phyloP scores from a whole-genome alignment of 495 filamentous ascomycete genomes.

The Rostrohypoxylon terebratum region DNA sequence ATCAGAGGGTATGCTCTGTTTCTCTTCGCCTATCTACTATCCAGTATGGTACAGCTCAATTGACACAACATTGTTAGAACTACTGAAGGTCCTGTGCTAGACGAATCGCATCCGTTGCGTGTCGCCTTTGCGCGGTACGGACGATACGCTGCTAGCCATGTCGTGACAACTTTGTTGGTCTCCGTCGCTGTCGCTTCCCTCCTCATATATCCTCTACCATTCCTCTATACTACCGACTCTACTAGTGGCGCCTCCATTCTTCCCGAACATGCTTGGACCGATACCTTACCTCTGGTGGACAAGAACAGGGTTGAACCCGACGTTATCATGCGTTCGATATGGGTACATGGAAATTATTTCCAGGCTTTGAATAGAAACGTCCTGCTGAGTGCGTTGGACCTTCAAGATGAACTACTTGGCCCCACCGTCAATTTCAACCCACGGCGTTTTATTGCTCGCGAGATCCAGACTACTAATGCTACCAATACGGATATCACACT shows the following conservation, averaged over 20 bases:
- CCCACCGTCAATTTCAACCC: slow-evolving; percentile 64
- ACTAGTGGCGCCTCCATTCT: slow-evolving; percentile 69
- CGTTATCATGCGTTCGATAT: slow-evolving; percentile 68
- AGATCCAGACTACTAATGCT: slow-evolving; percentile 37
- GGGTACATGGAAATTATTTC: slow-evolving; percentile 75
- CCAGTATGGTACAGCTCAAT: slow-evolving; percentile 24
- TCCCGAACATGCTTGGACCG: slow-evolving; percentile 82
- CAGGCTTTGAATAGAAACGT: slow-evolving; percentile 71
- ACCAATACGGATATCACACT: slow-evolving; percentile 50
- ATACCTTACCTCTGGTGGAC: slow-evolving; percentile 68
- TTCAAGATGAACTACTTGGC: slow-evolving; percentile 71
- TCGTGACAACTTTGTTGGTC: slow-evolving; percentile 71
- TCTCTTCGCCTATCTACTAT: slow-evolving; percentile 1
- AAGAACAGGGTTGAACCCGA: slow-evolving; percentile 56
- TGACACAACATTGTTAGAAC: slow-evolving; percentile 59
- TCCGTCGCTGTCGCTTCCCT: slow-evolving; percentile 71
- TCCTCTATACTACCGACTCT: slow-evolving; percentile 73
- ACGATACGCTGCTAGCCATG: slow-evolving; percentile 71
- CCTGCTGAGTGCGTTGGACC: slow-evolving; percentile 68
- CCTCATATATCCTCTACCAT: slow-evolving; percentile 74
- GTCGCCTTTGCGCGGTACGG: slow-evolving; percentile 71
- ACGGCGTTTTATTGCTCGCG: slow-evolving; percentile 43
- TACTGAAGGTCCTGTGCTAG: slow-evolving; percentile 70
- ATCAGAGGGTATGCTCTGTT: slow-evolving; percentile 62
- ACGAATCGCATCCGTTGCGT: slow-evolving; percentile 69